Base-by-base conservation (phyloP, 768 basidiomycete genomes). In the Kwoniella shandongensis region DNA sequence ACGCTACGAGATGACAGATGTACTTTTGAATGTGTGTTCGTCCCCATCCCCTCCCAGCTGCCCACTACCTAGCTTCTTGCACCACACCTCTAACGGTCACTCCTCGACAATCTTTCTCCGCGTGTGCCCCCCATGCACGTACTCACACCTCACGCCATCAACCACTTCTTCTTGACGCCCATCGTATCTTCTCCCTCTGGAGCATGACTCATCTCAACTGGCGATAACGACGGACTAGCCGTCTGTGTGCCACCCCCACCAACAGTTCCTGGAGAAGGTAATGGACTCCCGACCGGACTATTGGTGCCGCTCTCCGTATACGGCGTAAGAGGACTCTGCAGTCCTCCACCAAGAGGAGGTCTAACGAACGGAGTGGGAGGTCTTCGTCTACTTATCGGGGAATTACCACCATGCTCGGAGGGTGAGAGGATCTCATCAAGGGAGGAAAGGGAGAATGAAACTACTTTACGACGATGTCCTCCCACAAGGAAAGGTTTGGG, bases 91-190 rank as follows among this genome's bases (percentile, higher is more conserved):
- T n/a, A n/a, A n/a, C n/a, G n/a, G n/a, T n/a, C n/a, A n/a, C n/a
- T n/a, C n/a, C n/a, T n/a, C n/a, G n/a, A n/a, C n/a, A n/a, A n/a
- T n/a, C n/a, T n/a, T n/a, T n/a, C n/a, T n/a, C n/a, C n/a, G n/a
- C n/a, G n/a, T n/a, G n/a, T n/a, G n/a, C n/a, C n/a, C n/a, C n/a
- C n/a, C n/a, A n/a, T n/a, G n/a, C n/a, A n/a, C n/a, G n/a, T n/a
- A n/a, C n/a, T n/a, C n/a, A n/a, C n/a, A n/a, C n/a, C n/a, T 17
- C 18, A 51, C n/a, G 55, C 44, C 41, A 61, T 53, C 45, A 63
- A 51, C 61, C 61, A 63, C 18, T 48, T 44, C 57, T 58, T 63
- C 38, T 57, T 18, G 4, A 62, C 56, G 2, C 61, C 61, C 61
- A 62, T 62, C 10, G 61, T 38, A 44, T 62, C 61, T 20, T 48